Evolutionary conservation across 1,139 yeast genomes (phyloP).

Genomic region (Debaryomycetaceae sp.): DNA sequence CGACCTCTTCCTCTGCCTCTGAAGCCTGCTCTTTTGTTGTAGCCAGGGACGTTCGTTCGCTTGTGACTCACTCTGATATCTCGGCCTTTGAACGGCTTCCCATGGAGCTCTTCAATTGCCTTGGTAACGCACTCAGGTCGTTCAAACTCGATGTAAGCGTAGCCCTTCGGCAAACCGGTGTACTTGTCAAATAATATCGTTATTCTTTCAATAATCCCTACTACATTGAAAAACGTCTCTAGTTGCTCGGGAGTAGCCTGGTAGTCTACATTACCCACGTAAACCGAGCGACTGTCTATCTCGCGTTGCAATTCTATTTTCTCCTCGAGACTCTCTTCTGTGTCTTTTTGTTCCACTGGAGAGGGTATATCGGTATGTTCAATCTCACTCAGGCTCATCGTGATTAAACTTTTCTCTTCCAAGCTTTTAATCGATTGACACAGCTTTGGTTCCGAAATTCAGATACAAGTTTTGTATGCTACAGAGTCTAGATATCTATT

Average conservation of each 20-base stretch:
- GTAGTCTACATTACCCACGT: conserved; percentile 44
- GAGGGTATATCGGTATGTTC: background rate
- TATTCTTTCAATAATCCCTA: conserved; percentile 35
- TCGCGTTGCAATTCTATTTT: conserved; percentile 31
- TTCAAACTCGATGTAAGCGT: conserved; percentile 42
- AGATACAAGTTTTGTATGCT: background rate
- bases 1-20: conserved; percentile 19
- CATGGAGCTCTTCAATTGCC: conserved; percentile 37
- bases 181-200: conserved; percentile 38
- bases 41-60: conserved; percentile 40
- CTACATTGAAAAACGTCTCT: conserved; percentile 32
- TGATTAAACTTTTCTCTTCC: background rate
- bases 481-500: background rate
- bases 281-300: conserved; percentile 35
- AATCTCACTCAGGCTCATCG: background rate
- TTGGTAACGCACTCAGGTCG: conserved; percentile 22
- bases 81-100: conserved; percentile 33
- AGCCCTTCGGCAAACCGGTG: conserved; percentile 44
- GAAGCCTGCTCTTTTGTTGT: conserved; percentile 19
- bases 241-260: conserved; percentile 41
- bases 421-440: background rate
- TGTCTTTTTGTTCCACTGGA: background rate
- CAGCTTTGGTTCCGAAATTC: background rate
- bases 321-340: conserved; percentile 11
- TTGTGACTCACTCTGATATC: conserved; percentile 35